These are phyloP conservation scores for Pythium aristosporum DNA, from an alignment of 352 stramenopile genomes.

Conservation along the genomic window DNA sequence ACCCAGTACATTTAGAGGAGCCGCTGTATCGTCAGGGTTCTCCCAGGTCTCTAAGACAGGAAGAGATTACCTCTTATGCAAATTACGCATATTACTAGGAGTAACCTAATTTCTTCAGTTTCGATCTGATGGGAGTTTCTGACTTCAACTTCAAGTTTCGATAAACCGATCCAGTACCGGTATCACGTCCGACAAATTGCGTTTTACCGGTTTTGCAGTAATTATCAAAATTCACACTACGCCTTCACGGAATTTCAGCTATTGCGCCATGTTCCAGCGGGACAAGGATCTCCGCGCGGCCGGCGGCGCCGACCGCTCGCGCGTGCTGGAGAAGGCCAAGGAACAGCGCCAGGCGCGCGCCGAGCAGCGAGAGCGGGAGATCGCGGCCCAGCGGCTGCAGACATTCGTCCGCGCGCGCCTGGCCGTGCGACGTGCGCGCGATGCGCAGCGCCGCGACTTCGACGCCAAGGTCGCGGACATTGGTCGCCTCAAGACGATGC, in stretches of 20 bases:
- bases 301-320: conserved; percentile 38
- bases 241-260: not conserved
- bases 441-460: conserved; percentile 32
- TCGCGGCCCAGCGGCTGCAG: conserved; percentile 37
- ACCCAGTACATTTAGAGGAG: conserved; percentile 51
- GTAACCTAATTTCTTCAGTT: too few relatives aligned
- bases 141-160: conserved; percentile 48
- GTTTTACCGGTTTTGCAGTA: not conserved
- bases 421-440: conserved; percentile 12
- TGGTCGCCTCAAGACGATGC: conserved; percentile 44
- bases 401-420: conserved; percentile 43
- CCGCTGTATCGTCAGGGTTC: not conserved
- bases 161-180: too few relatives aligned
- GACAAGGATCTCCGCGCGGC: conserved; percentile 45
- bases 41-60: too few relatives aligned
- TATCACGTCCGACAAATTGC: too few relatives aligned
- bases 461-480: conserved; percentile 62
- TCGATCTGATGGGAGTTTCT: too few relatives aligned
- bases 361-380: conserved; percentile 39
- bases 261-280: conserved; percentile 47
- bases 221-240: too few relatives aligned
- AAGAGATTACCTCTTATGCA: not conserved
- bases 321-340: conserved; percentile 55
- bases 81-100: not conserved
- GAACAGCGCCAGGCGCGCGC: conserved; percentile 43